phyloP scores from a whole-genome alignment of 306 rosid species.

The Phaseolus lunatus region DNA sequence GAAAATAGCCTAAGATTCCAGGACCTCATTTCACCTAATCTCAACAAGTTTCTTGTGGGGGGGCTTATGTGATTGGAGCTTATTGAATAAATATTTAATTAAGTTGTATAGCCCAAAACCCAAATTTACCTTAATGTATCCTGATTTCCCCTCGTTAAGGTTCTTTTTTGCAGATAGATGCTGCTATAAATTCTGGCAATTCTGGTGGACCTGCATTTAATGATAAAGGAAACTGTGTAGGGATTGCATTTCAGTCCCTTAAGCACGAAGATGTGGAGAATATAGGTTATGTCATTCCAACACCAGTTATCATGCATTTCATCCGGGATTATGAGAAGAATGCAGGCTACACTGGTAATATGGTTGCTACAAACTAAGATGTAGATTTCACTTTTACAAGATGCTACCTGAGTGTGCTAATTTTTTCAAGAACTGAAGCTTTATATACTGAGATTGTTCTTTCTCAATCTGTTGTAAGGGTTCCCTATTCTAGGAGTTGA shows the following conservation, averaged over 20 bases:
- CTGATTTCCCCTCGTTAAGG: conserved; percentile 35
- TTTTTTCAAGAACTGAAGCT: neutral
- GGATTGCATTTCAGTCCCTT: conserved; percentile 98
- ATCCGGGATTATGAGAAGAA: conserved; percentile 91
- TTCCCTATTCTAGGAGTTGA: conserved; percentile 95
- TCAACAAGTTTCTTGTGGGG: neutral
- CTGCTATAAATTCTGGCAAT: conserved; percentile 97
- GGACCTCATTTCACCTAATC: neutral
- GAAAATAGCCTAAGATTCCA: neutral
- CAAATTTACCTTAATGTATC: neutral
- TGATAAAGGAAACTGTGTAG: conserved; percentile 91
- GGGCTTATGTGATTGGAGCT: neutral
- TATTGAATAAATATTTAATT: neutral
- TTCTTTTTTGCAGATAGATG: conserved; percentile 78
- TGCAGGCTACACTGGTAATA: conserved; percentile 83
- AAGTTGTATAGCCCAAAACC: neutral
- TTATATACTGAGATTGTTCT: conserved; percentile 27
- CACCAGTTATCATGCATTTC: conserved; percentile 94
- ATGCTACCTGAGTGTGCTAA: conserved; percentile 27
- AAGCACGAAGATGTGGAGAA: conserved; percentile 95
- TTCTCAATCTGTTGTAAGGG: conserved; percentile 57
- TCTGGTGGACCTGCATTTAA: conserved; percentile 99
- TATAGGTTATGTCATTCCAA: conserved; percentile 96
- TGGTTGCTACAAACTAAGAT: conserved; percentile 39
- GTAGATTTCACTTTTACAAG: conserved; percentile 35